phyloP scores from a whole-genome alignment of 257 asterid genomes.

The Ophiorrhiza pumila region DNA sequence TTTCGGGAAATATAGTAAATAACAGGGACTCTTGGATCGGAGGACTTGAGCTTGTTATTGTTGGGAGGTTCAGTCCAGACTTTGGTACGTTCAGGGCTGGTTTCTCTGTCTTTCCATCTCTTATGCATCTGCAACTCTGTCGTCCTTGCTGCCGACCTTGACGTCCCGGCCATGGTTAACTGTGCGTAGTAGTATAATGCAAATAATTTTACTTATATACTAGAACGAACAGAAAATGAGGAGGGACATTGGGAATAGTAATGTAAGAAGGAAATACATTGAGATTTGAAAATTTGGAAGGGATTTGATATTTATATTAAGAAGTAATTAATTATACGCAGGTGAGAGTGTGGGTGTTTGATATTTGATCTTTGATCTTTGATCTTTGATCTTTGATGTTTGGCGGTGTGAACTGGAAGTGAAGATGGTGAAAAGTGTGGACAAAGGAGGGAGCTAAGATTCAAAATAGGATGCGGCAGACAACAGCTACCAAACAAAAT shows the following conservation, averaged over 20 bases:
- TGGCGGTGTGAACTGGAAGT: constrained; percentile 14
- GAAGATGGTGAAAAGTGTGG: constrained; percentile 6
- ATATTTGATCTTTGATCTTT: too few relatives aligned
- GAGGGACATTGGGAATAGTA: background rate
- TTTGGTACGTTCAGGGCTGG: constrained; percentile 60
- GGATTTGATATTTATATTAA: background rate
- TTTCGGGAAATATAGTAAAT: constrained; percentile 67
- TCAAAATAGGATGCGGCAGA: constrained; percentile 42
- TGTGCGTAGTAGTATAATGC: background rate
- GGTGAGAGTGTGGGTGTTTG: background rate
- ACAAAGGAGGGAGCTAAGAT: constrained; percentile 20
- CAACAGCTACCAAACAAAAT: constrained; percentile 50
- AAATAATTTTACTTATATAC: background rate
- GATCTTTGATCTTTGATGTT: too few relatives aligned
- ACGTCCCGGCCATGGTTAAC: constrained; percentile 44
- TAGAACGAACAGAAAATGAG: background rate
- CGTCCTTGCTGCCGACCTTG: constrained; percentile 30
- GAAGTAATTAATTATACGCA: background rate
- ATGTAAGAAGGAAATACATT: constrained; percentile 18
- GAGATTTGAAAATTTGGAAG: background rate
- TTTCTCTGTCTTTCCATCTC: constrained; percentile 35
- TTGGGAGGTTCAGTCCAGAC: constrained; percentile 58
- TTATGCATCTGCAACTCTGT: constrained; percentile 31
- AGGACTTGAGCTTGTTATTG: constrained; percentile 21
- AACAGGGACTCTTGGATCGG: constrained; percentile 52